phyloP scores from a whole-genome alignment of 805 yeast species.

The Hanseniaspora lindneri region DNA sequence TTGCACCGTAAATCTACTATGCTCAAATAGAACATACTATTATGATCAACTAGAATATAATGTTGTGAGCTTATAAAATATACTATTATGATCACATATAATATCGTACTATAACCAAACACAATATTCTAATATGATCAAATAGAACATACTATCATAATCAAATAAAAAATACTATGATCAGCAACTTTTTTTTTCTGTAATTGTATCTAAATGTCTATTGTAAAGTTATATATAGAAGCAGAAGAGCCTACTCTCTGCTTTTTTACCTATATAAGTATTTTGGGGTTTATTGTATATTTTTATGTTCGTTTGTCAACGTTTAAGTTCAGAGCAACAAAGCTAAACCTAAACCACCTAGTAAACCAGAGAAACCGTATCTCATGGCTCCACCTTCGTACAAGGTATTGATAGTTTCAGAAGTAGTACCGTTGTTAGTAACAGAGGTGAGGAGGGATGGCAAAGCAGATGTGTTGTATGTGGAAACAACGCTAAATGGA shows the following conservation, averaged over 20 bases:
- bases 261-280: neutral
- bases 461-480: neutral
- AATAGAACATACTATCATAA: too few relatives aligned
- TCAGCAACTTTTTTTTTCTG: neutral
- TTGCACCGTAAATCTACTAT: too few relatives aligned
- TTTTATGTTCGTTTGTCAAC: neutral
- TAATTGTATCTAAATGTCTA: constrained; percentile 11
- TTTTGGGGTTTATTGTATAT: neutral
- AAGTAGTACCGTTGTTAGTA: neutral
- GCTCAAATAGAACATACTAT: too few relatives aligned
- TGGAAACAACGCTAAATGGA: neutral
- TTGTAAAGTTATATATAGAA: constrained; percentile 1
- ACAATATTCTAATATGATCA: too few relatives aligned
- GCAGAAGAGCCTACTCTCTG: neutral
- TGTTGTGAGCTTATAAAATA: too few relatives aligned
- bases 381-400: constrained; percentile 16
- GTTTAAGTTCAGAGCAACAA: neutral
- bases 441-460: constrained; percentile 7
- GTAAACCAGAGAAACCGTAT: constrained; percentile 1
- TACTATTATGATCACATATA: too few relatives aligned
- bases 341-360: constrained; percentile 10
- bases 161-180: too few relatives aligned
- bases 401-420: neutral
- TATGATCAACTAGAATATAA: too few relatives aligned
- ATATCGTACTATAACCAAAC: too few relatives aligned